phyloP scores from a whole-genome alignment of 129 eudicot genomes.

The Pseudognaphalium luteoalbum region DNA sequence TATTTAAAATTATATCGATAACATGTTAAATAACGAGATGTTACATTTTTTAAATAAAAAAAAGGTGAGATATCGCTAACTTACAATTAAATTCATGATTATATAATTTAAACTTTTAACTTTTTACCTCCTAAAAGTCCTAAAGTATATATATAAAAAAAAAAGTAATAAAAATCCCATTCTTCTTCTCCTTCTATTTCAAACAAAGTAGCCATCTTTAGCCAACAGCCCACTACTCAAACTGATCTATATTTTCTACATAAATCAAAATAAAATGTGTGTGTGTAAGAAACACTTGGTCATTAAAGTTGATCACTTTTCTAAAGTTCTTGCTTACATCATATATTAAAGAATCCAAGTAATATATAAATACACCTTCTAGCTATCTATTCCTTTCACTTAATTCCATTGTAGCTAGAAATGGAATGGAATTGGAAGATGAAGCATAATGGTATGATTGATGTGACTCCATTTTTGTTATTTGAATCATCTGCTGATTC shows the following conservation, averaged over 20 bases:
- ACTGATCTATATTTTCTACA: neutral
- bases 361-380: conserved; percentile 12
- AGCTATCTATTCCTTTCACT: neutral
- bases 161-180: neutral
- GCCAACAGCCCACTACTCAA: neutral
- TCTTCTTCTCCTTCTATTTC: neutral
- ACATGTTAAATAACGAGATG: no score
- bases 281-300: neutral
- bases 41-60: neutral
- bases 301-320: neutral
- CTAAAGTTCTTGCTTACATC: conserved; percentile 23
- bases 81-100: neutral
- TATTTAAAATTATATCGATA: no score
- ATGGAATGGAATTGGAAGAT: conserved; percentile 35
- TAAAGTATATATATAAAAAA: no score
- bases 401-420: neutral
- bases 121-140: neutral
- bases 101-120: neutral
- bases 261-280: neutral
- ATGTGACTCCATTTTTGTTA: conserved; percentile 32
- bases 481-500: conserved; percentile 40
- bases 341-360: conserved; percentile 18
- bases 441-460: conserved; percentile 33
- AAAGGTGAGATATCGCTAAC: neutral
- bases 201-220: neutral